Base-by-base conservation (phyloP, 495 filamentous ascomycete species). In the Recurvomyces mirabilis region DNA sequence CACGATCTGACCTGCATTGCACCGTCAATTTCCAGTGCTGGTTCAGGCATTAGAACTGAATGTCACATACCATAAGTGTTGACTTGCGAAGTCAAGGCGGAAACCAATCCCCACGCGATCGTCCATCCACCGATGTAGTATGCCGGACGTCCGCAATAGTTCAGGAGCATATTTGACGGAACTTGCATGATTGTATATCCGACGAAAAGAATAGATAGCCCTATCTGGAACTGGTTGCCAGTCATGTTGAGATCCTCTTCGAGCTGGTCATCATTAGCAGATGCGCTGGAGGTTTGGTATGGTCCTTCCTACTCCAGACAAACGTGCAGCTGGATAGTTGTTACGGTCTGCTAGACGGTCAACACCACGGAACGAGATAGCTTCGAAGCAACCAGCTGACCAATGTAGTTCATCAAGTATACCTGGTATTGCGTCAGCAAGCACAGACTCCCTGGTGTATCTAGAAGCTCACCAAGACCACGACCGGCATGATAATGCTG, bases 131-230 rank as follows among this genome's bases (percentile, higher is more conserved):
- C 58, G 18, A 67, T 46, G 36, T 64, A 65, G 15, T 55, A 47
- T 11, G 62, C 51, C 18, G 62, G 62, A 4, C 30, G 18, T 1
- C 53, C 71, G 55, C 70, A 70, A 38, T 74, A 74, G 55, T 77
- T 77, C 22, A 78, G 64, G 17, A 77, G 54, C 36, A 77, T 47
- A 49, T 78, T 78, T 13, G 71, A 76, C 0, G 75, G 75, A 5
- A 78, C 72, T 54, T 54, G 51, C 38, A 47, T 47, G 14, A 52
- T 36, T 3, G 41, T 66, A 38, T 73, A 75, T 11, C 60, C 72
- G 20, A 76, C 69, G 36, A 74, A 74, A 1, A 76, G 60, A 41
- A 74, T 64, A 1, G 63, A 68, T 10, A 74, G 30, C 9, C 67
- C 66, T n/a, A 66, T 66, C 41, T 72, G 59, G 37, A 72, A 75